Evolutionary conservation across 2,329 filamentous ascomycete species (phyloP).

Genomic region (Alternaria angustiovoidea): DNA sequence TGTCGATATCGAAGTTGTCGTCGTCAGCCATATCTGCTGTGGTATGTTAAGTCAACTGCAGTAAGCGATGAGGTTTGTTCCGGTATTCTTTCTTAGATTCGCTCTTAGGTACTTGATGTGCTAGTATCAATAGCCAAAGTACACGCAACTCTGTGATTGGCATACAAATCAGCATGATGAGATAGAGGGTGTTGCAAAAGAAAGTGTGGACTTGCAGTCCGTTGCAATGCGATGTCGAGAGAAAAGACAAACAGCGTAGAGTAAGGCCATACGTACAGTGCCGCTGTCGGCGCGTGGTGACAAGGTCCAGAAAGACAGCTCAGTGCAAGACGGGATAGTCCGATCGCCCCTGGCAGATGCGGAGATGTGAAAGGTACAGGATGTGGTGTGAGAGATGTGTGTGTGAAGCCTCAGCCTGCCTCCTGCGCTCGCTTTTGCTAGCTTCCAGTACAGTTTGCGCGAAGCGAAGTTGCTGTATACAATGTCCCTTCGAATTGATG

Average conservation of each 20-base stretch:
- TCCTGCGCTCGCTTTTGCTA: slow-evolving; percentile 35
- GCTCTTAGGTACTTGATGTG: slow-evolving; percentile 50
- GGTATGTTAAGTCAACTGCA: slow-evolving; percentile 35
- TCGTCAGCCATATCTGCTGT: slow-evolving; percentile 62
- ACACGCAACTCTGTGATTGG: slow-evolving; percentile 49
- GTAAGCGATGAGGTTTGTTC: slow-evolving; percentile 31
- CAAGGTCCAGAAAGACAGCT: slow-evolving; percentile 45
- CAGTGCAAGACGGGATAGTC: slow-evolving; percentile 42
- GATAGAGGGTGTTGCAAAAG: slow-evolving; percentile 24
- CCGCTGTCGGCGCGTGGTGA: slow-evolving; percentile 43
- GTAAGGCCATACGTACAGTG: slow-evolving; percentile 53
- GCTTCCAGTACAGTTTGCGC: slow-evolving; percentile 37
- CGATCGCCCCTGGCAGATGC: slow-evolving; percentile 54
- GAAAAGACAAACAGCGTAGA: slow-evolving; percentile 35
- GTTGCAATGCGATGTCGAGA: slow-evolving; percentile 18
- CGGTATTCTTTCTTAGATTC: slow-evolving; percentile 47
- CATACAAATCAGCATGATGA: slow-evolving; percentile 48
- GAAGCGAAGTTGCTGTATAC: slow-evolving; percentile 35
- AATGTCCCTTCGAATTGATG: slow-evolving; percentile 34
- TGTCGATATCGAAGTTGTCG: slow-evolving; percentile 76
- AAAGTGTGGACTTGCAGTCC: slow-evolving; percentile 22
- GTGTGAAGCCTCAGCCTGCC: slow-evolving; percentile 38
- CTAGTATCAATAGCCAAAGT: slow-evolving; percentile 47
- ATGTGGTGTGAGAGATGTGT: slow-evolving; percentile 39
- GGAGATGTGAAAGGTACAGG: slow-evolving; percentile 48